phyloP scores from a whole-genome alignment of 2,329 filamentous ascomycete genomes.

The Pseudocercospora cruenta region DNA sequence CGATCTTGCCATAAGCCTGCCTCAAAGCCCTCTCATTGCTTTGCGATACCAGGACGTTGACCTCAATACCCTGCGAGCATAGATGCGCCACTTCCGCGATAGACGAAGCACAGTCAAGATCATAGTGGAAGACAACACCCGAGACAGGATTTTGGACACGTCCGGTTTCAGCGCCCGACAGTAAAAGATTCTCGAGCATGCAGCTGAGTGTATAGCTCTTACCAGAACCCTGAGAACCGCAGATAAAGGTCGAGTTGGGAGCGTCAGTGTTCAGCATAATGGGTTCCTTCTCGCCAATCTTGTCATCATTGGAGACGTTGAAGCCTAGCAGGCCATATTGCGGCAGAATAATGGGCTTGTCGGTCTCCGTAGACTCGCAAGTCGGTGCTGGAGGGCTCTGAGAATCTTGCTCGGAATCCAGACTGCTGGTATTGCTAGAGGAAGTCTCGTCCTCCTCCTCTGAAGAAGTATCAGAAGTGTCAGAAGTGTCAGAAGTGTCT shows the following conservation, averaged over 20 bases:
- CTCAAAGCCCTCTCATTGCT: slow-evolving; percentile 51
- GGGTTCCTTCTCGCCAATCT: slow-evolving; percentile 27
- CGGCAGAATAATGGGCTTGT: slow-evolving; percentile 18
- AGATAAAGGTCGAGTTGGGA: slow-evolving; percentile 64
- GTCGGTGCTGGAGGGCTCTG: not conserved
- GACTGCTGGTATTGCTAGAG: not conserved
- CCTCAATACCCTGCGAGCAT: slow-evolving; percentile 51
- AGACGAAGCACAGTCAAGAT: slow-evolving; percentile 52
- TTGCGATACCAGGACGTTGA: slow-evolving; percentile 57
- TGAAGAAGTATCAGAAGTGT: too few relatives aligned
- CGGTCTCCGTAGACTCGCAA: not conserved
- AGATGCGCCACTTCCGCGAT: slow-evolving; percentile 64
- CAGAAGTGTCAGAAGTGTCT: too few relatives aligned
- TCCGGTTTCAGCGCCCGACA: slow-evolving; percentile 48
- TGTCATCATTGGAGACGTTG: slow-evolving; percentile 22
- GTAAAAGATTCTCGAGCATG: slow-evolving; percentile 63
- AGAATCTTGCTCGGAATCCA: not conserved
- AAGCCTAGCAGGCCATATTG: slow-evolving; percentile 36
- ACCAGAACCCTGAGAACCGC: slow-evolving; percentile 61
- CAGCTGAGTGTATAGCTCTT: slow-evolving; percentile 65
- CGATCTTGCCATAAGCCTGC: slow-evolving; percentile 47
- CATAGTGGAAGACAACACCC: slow-evolving; percentile 63
- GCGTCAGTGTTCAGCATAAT: slow-evolving; percentile 56
- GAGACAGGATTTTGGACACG: slow-evolving; percentile 57
- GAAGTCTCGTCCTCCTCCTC: not conserved